Conservation (phyloP, 2,329 filamentous ascomycete genomes). For the Triangularia verruculosa region DNA sequence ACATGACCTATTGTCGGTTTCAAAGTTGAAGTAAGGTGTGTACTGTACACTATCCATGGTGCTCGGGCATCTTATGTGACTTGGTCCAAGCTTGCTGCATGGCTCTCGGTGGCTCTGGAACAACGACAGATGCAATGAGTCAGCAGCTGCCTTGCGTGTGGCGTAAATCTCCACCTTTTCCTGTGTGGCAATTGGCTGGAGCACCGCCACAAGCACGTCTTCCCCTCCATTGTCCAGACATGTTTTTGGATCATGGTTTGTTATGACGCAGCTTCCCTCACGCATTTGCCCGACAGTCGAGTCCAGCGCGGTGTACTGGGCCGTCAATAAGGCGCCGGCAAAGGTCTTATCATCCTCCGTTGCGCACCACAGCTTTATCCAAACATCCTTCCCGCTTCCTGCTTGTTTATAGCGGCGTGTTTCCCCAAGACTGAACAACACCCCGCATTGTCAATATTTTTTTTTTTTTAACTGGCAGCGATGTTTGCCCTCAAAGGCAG, state of each 20-base stretch:
- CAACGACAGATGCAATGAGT: conserved; percentile 9
- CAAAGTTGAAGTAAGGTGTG: no score
- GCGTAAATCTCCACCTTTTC: not conserved
- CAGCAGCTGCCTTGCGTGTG: conserved; percentile 17
- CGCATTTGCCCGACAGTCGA: conserved; percentile 14
- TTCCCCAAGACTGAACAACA: conserved; percentile 1
- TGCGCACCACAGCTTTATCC: not conserved
- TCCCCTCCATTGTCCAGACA: conserved; percentile 24
- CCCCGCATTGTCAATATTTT: not conserved
- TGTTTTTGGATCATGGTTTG: conserved; percentile 26
- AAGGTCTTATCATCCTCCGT: conserved; percentile 6
- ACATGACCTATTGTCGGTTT: no score
- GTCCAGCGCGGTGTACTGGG: conserved; percentile 8
- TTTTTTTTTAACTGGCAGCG: conserved; percentile 3
- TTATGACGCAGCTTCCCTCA: conserved; percentile 32
- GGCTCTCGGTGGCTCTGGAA: not conserved
- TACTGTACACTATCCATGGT: not conserved
- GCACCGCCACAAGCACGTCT: conserved; percentile 28
- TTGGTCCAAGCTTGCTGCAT: not conserved
- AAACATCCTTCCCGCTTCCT: not conserved
- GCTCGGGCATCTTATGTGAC: not conserved
- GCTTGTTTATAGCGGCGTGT: not conserved
- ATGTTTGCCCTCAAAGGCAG: conserved; percentile 47
- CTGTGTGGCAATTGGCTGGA: conserved; percentile 20
- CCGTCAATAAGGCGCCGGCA: not conserved